Evolutionary conservation across 768 basidiomycete species (phyloP).

Genomic region (Mycena pura): DNA sequence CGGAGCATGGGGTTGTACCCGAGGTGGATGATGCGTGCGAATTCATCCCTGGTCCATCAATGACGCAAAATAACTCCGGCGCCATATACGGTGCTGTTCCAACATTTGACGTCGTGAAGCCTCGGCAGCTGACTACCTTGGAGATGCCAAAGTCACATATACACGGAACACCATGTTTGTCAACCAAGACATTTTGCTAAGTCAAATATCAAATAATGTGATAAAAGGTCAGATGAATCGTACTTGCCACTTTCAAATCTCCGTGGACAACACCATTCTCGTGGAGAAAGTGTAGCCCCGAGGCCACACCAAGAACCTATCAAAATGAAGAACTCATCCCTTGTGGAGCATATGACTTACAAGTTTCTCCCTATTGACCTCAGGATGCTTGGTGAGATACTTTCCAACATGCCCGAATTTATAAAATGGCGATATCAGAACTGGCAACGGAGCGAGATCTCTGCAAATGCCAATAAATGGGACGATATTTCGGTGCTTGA

Average conservation of each 20-base stretch:
- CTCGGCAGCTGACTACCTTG: conserved; percentile 1
- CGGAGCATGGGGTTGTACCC: conserved; percentile 3
- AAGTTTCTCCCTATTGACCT: not conserved
- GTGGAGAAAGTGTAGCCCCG: conserved; percentile 31
- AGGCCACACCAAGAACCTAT: conserved; percentile 27
- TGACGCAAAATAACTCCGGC: too few species aligned
- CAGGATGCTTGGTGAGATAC: conserved; percentile 8
- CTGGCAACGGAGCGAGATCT: conserved; percentile 2
- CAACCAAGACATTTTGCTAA: conserved; percentile 30
- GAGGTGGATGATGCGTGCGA: not conserved
- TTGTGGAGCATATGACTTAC: not conserved
- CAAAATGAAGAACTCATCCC: not conserved
- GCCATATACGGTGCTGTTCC: conserved; percentile 27
- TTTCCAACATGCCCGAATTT: conserved; percentile 15
- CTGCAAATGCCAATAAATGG: conserved; percentile 23
- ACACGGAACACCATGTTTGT: conserved; percentile 19
- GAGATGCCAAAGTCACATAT: conserved; percentile 33
- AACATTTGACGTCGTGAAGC: conserved; percentile 12
- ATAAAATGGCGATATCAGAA: conserved; percentile 16
- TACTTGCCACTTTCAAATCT: conserved; percentile 29
- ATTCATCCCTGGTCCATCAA: not conserved
- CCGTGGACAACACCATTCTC: conserved; percentile 30
- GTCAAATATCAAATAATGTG: not conserved
- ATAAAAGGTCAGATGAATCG: not conserved
- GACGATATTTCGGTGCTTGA: conserved; percentile 19